phyloP scores from a whole-genome alignment of 139 green algal genomes.

The Chloropicon primus region DNA sequence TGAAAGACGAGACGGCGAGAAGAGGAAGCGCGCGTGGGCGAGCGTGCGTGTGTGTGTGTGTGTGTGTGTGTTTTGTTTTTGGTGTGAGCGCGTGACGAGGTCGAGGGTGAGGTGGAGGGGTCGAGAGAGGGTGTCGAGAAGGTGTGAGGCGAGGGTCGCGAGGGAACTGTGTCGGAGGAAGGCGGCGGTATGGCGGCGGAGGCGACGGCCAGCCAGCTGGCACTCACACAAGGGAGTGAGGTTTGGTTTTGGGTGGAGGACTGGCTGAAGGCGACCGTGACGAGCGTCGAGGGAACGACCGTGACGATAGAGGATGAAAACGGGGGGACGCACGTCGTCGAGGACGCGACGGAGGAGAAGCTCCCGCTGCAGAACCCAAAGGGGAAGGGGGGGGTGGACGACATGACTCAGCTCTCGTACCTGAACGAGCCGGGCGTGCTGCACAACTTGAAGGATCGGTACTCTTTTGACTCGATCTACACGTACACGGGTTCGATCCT shows the following conservation, averaged over 20 bases:
- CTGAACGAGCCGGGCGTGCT: conserved; percentile 94
- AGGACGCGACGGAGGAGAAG: background rate
- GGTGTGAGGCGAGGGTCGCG: no score
- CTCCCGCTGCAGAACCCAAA: background rate
- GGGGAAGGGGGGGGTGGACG: conserved; percentile 15
- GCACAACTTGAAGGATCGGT: conserved; percentile 57
- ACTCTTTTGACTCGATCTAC: conserved; percentile 67
- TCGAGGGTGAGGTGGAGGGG: no score
- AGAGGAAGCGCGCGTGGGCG: no score
- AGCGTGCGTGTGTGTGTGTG: no score
- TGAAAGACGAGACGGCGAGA: no score
- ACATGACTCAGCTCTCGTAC: conserved; percentile 97
- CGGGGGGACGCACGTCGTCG: background rate
- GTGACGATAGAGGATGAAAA: background rate
- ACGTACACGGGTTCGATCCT: conserved; percentile 75
- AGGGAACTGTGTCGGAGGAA: no score
- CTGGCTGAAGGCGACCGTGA: background rate
- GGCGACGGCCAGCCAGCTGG: no score
- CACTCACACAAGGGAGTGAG: background rate
- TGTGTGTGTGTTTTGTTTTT: no score
- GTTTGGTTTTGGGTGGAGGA: background rate
- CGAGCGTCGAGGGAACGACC: background rate
- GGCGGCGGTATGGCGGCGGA: no score
- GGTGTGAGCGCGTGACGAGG: no score
- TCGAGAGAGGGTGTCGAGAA: no score